A percentile compares a stretch with the other conserved stretches of the same genome.
Conservation (phyloP, 2,329 filamentous ascomycete genomes). For the Verticillium isaacii region DNA sequence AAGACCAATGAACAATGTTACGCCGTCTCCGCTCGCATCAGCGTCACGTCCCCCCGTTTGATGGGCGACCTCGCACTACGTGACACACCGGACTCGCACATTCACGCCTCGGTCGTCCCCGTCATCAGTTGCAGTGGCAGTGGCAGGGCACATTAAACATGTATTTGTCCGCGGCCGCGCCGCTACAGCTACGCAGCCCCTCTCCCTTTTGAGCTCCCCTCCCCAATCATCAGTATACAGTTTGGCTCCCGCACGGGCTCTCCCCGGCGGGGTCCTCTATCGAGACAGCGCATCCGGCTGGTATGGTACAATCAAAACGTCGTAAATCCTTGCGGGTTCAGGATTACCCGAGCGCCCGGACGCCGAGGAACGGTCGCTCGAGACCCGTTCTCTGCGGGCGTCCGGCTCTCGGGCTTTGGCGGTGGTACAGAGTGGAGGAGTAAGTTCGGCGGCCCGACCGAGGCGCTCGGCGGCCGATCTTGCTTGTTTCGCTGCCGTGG, state of each 20-base stretch:
- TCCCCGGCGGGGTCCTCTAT: neutral
- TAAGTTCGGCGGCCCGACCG: neutral
- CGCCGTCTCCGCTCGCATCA: too few species aligned
- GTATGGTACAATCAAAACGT: neutral
- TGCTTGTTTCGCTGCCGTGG: neutral
- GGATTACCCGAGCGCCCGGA: neutral
- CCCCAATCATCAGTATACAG: neutral
- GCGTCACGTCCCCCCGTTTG: neutral
- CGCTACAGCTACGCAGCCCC: neutral
- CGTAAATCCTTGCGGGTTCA: neutral
- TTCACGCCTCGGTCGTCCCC: too few species aligned
- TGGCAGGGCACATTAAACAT: neutral
- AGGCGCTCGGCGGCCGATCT: neutral
- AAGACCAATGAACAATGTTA: neutral
- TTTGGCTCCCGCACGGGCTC: neutral
- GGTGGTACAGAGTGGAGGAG: slow-evolving; percentile 4
- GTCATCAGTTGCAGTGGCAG: neutral
- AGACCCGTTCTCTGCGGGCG: neutral
- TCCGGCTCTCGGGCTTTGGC: neutral
- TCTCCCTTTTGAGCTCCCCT: neutral
- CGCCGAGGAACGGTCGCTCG: neutral
- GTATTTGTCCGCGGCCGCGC: neutral
- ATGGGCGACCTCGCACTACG: too few species aligned
- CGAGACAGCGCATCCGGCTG: neutral
- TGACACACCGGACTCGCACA: neutral